Conservation (phyloP, 768 basidiomycete genomes). For the Rhodotorula diobovata region DNA sequence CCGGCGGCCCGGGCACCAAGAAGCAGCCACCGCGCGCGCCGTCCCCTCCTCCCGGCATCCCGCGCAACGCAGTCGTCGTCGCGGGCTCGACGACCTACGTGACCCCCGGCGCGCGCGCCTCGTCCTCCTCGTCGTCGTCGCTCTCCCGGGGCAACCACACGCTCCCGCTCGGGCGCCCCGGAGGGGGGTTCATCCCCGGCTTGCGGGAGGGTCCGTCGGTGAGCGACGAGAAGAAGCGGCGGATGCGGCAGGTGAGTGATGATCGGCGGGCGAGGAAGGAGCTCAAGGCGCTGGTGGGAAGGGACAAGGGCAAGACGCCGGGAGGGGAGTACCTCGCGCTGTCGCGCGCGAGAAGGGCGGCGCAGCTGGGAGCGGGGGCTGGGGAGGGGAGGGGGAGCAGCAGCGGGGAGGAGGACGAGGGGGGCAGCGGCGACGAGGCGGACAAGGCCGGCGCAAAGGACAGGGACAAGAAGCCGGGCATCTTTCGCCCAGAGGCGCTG, state of each 20-base stretch:
- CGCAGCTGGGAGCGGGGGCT: not conserved
- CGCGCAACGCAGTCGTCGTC: not conserved
- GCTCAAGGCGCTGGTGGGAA: constrained; percentile 16
- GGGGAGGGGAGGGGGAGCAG: not conserved
- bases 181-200: constrained; percentile 17
- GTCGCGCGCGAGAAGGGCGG: not conserved
- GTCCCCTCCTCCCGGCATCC: not conserved
- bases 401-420: not conserved
- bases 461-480: not conserved
- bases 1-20: not conserved
- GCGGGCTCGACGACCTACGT: constrained; percentile 2
- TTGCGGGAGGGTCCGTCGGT: constrained; percentile 31
- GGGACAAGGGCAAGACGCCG: constrained; percentile 21
- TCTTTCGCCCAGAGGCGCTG: constrained; percentile 23
- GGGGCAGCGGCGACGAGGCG: not conserved
- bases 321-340: constrained; percentile 22
- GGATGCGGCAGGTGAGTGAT: constrained; percentile 1
- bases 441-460: no score
- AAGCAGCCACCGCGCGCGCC: no score
- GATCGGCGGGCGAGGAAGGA: constrained; percentile 13
- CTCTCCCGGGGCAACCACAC: not conserved
- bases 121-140: not conserved
- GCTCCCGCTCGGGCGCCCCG: not conserved
- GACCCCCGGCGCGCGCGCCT: not conserved
- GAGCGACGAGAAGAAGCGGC: constrained; percentile 15